Evolutionary conservation across 169 alveolate species (phyloP).

Genomic region (Cryptosporidium ryanae): DNA sequence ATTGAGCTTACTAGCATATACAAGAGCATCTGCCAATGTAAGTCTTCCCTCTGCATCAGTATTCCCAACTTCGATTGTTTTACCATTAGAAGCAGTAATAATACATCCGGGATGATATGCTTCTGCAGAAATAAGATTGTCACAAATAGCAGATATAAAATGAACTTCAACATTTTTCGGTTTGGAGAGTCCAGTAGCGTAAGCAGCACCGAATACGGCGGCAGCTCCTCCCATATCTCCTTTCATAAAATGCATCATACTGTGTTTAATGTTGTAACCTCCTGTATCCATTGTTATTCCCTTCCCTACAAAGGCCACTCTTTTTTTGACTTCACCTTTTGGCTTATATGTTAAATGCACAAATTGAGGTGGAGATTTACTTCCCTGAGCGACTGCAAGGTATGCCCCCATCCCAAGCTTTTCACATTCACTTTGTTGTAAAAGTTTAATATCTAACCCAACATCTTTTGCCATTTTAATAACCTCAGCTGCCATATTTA

Average conservation of each 20-base stretch:
- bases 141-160: conserved; percentile 89
- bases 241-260: conserved; percentile 75
- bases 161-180: conserved; percentile 88
- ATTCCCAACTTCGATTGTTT: conserved; percentile 93
- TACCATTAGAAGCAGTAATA: conserved; percentile 92
- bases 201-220: conserved; percentile 90
- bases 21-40: conserved; percentile 95
- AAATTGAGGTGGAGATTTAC: conserved; percentile 87
- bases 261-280: conserved; percentile 90
- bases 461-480: conserved; percentile 78
- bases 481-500: conserved; percentile 81
- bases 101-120: conserved; percentile 95
- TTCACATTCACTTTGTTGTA: conserved; percentile 84
- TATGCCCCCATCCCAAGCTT: conserved; percentile 89
- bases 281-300: conserved; percentile 94
- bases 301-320: conserved; percentile 93
- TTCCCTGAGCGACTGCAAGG: conserved; percentile 89
- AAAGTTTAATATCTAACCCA: conserved; percentile 83
- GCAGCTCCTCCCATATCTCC: conserved; percentile 82
- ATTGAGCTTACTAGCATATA: conserved; percentile 88
- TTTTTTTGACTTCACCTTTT: conserved; percentile 76
- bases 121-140: conserved; percentile 90
- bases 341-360: conserved; percentile 86
- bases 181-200: conserved; percentile 83
- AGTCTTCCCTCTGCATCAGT: conserved; percentile 99